Evolutionary conservation across 2,329 filamentous ascomycete species (phyloP).

Genomic region (Fusarium anthophilum): DNA sequence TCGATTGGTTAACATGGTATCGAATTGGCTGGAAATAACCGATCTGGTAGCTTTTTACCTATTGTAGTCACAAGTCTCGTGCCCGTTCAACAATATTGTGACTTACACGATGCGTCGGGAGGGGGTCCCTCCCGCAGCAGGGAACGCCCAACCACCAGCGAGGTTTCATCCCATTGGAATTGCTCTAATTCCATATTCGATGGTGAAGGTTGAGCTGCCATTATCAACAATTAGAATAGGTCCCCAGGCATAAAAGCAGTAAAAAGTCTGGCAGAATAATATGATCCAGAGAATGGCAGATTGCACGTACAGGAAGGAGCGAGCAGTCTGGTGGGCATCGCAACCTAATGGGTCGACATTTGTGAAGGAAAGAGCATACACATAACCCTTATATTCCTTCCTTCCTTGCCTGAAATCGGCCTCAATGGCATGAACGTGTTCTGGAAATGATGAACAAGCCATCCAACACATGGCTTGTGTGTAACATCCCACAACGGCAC

Average conservation of each 20-base stretch:
- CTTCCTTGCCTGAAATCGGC: background rate
- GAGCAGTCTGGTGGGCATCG: background rate
- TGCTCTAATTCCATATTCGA: background rate
- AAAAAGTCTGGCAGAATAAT: background rate
- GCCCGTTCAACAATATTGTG: background rate
- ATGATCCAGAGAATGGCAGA: background rate
- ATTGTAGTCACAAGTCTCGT: background rate
- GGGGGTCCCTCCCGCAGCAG: background rate
- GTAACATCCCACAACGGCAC: background rate
- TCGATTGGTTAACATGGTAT: background rate
- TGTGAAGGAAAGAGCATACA: background rate
- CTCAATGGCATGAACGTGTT: slow-evolving; percentile 89
- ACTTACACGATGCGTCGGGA: background rate
- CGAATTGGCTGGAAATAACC: background rate
- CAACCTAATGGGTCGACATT: background rate
- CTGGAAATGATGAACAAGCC: background rate
- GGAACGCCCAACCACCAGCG: background rate
- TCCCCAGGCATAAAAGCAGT: background rate
- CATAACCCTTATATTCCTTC: background rate
- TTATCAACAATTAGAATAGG: background rate
- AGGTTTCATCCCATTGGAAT: background rate
- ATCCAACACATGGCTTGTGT: background rate
- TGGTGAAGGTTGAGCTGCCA: background rate
- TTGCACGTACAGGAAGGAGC: background rate
- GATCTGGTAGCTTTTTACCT: background rate